phyloP scores from a whole-genome alignment of 2,329 filamentous ascomycete genomes.

The Diaporthe aspalathi region DNA sequence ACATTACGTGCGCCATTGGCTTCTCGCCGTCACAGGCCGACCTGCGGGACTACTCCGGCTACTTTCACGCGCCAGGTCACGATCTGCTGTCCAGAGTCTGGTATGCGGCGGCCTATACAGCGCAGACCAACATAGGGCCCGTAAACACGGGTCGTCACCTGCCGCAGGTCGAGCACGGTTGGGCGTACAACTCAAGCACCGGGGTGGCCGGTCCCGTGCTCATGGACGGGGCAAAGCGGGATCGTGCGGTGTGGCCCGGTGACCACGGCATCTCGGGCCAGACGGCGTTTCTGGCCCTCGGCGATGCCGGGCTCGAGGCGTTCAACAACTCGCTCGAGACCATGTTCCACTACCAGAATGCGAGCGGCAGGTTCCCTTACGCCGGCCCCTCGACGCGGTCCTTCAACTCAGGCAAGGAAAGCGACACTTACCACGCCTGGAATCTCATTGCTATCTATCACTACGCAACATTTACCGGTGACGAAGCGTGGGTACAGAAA shows the following conservation, averaged over 20 bases:
- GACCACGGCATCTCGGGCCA: slow-evolving; percentile 69
- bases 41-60: slow-evolving; percentile 43
- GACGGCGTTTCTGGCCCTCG: slow-evolving; percentile 64
- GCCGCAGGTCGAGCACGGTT: slow-evolving; percentile 18
- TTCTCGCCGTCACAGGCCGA: slow-evolving; percentile 51
- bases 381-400: slow-evolving; percentile 50
- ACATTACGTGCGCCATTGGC: slow-evolving; percentile 46
- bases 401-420: slow-evolving; percentile 15
- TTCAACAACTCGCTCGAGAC: slow-evolving; percentile 62
- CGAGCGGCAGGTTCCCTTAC: slow-evolving; percentile 55
- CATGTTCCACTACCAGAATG: slow-evolving; percentile 58
- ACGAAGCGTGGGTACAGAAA: background rate
- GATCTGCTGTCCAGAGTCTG: slow-evolving; percentile 51
- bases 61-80: slow-evolving; percentile 46
- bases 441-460: slow-evolving; percentile 11
- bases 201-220: slow-evolving; percentile 45
- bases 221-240: slow-evolving; percentile 60
- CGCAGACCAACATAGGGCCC: slow-evolving; percentile 45
- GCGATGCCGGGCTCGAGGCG: slow-evolving; percentile 57
- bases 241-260: slow-evolving; percentile 65
- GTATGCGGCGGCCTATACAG: slow-evolving; percentile 52
- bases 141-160: slow-evolving; percentile 25
- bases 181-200: slow-evolving; percentile 46
- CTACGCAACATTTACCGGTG: slow-evolving; percentile 2
- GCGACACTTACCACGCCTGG: slow-evolving; percentile 21